Conservation (phyloP, 257 asterid species). For the Nicotiana knightiana region DNA sequence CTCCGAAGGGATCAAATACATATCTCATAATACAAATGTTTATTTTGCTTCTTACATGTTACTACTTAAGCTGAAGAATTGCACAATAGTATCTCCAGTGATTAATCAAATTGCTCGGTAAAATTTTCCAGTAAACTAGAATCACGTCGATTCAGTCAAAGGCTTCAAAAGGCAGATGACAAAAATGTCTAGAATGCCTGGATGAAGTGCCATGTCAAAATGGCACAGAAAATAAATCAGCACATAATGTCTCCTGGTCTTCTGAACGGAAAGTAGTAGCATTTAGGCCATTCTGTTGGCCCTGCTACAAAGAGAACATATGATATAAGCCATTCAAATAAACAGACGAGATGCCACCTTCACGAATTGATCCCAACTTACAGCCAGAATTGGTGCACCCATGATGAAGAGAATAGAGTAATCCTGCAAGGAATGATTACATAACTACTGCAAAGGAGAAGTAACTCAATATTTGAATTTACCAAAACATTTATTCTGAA, state of each 20-base stretch:
- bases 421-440: background rate
- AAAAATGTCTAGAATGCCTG: background rate
- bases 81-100: background rate
- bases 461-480: background rate
- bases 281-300: conserved; percentile 6
- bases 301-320: background rate
- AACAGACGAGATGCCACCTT: background rate
- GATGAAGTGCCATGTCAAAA: background rate
- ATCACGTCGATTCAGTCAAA: background rate
- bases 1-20: background rate
- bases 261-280: conserved; percentile 9
- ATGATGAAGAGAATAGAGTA: background rate
- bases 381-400: background rate
- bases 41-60: background rate
- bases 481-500: background rate
- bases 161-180: background rate
- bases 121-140: background rate
- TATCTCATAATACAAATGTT: background rate
- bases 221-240: conserved; percentile 7
- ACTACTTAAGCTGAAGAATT: background rate
- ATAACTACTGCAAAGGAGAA: background rate
- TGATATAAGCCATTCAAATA: no score
- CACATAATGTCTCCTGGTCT: background rate
- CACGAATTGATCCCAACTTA: background rate
- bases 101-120: background rate